phyloP scores from a whole-genome alignment of 106 monocot species.

The Dendrobium catenatum region DNA sequence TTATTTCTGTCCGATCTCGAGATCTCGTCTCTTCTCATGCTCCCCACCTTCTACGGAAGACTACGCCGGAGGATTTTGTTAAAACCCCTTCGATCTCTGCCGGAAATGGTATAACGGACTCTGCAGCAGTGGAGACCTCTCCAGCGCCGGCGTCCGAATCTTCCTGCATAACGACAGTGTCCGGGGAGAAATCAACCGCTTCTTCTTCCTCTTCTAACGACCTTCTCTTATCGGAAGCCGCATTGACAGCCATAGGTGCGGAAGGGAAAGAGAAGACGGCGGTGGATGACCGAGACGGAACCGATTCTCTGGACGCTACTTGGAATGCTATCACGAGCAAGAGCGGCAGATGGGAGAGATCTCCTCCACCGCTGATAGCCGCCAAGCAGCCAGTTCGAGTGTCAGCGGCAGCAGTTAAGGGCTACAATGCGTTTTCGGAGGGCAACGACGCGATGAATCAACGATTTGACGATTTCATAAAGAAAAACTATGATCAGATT shows the following conservation, averaged over 20 bases:
- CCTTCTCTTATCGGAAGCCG: no score
- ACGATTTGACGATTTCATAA: conserved; percentile 63
- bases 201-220: background rate
- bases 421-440: conserved; percentile 1
- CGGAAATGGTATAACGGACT: background rate
- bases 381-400: background rate
- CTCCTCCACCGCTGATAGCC: background rate
- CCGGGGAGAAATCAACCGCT: conserved; percentile 20
- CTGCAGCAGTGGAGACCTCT: background rate
- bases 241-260: background rate
- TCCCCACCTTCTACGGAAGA: background rate
- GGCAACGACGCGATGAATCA: conserved; percentile 47
- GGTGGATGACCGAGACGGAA: conserved; percentile 6
- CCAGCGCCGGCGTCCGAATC: background rate
- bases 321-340: conserved; percentile 41
- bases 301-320: conserved; percentile 40
- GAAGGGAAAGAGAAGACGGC: background rate
- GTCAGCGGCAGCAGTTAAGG: background rate
- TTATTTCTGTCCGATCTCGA: background rate
- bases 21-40: background rate
- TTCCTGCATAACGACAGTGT: conserved; percentile 34
- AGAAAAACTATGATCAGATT: conserved; percentile 58
- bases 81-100: background rate
- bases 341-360: conserved; percentile 14
- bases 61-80: background rate